Conservation (phyloP, 2,329 filamentous ascomycete genomes). For the Cladophialophora bantiana region DNA sequence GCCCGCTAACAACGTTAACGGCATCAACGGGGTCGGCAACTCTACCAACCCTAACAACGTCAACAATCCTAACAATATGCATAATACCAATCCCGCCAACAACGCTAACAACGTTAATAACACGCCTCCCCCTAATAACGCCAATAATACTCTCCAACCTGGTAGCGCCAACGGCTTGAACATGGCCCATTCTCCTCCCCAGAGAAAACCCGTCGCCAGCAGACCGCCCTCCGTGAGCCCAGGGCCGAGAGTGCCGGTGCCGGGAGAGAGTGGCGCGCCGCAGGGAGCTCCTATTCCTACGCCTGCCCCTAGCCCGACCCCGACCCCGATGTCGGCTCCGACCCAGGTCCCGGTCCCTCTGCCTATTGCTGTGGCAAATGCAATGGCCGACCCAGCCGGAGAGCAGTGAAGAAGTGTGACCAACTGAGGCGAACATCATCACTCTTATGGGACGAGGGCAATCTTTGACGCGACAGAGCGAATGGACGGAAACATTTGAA, state of each 20-base stretch:
- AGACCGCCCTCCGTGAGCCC: background rate
- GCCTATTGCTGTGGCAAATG: background rate
- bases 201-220: conserved; percentile 1
- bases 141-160: background rate
- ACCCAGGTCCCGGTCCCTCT: background rate
- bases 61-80: too few species aligned
- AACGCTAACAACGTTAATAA: background rate
- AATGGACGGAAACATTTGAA: background rate
- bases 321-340: too few species aligned
- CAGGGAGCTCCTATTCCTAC: background rate
- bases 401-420: background rate
- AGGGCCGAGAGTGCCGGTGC: background rate
- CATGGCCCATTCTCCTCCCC: conserved; percentile 1
- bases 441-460: too few species aligned
- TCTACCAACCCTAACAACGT: background rate
- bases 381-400: background rate
- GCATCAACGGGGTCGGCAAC: too few species aligned
- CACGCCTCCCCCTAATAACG: background rate
- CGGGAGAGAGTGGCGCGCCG: background rate
- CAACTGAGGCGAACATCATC: too few species aligned
- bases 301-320: background rate
- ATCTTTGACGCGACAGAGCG: background rate
- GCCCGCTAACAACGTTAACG: background rate
- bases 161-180: background rate
- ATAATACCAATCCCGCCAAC: too few species aligned